Base-by-base conservation (phyloP, 169 alveolate genomes). In the Toxoplasma gondii region DNA sequence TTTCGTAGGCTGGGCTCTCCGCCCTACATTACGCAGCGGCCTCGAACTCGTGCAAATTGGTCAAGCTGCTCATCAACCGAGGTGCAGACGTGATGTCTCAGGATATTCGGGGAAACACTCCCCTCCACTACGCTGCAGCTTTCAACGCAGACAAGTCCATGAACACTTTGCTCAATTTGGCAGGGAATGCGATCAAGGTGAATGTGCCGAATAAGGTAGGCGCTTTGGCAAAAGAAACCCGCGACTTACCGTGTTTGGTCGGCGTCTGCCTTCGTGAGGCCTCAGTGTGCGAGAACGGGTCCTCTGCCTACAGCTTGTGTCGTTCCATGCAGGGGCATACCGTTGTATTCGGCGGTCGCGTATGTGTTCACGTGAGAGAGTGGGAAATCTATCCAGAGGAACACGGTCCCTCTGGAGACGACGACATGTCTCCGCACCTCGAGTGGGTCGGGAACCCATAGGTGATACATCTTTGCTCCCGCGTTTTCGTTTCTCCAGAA, bases 21-120 rank as follows among this genome's bases (percentile, higher is more conserved):
- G 95, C 92, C 44, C 88, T 92, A 38, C 95, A 92, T 64, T 86
- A 92, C 92, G 95, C 95, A 0, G 95, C 95, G 36, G 92, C 92
- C 9, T 74, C 92, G 45, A 88, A 92, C 80, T 54, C 88, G 80
- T 17, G 49, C 80, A 64, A 53, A 9, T 81, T 84, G 70, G 92
- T 86, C 83, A 43, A 91, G 44, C 78, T 84, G 0, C 92, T 92
- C 44, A 36, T 92, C 88, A 83, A 84, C 45, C 92, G 80, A 78
- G 92, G 92, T 19, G 95, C 95, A 39, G 81, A 17, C 0, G 90
- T 88, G 31, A 54, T 64, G 41, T 87, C 80, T 7, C 80, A 31
- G 22, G 95, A 92, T 49, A 34, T 78, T 31, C 92, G 88, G 2
- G 95, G 95, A 9, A 92, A 92, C 88, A 92, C 95, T 29, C 86